A percentile compares a stretch with the other conserved stretches of the same genome.
phyloP scores from a whole-genome alignment of 345 rosid species.

The Rhodamnia argentea region DNA sequence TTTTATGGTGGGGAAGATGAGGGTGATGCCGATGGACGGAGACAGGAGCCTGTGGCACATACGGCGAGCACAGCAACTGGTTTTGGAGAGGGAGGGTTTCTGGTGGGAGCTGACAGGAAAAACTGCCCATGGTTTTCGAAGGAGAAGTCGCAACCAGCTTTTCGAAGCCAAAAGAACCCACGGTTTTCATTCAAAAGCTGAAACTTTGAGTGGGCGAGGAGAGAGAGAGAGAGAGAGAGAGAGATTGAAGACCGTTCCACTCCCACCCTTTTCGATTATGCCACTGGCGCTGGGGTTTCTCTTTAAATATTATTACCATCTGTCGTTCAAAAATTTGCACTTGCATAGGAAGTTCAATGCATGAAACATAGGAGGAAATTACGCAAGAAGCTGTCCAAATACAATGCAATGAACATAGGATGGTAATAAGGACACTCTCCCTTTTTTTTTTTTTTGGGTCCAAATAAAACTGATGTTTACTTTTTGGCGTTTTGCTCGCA shows the following conservation, averaged over 20 bases:
- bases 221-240: neutral
- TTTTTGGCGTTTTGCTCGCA: neutral
- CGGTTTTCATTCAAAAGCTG: neutral
- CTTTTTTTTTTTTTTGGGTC: too few species aligned
- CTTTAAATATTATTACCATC: too few species aligned
- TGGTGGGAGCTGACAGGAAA: slow-evolving; percentile 10
- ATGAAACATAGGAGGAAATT: neutral
- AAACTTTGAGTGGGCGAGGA: neutral
- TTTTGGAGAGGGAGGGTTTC: slow-evolving; percentile 20
- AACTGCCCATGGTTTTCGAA: slow-evolving; percentile 53
- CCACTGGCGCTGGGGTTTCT: too few species aligned
- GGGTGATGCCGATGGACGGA: neutral
- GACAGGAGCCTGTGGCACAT: neutral
- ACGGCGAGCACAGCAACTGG: slow-evolving; percentile 32
- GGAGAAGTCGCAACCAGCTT: neutral
- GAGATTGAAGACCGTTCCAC: neutral
- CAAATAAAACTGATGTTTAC: neutral
- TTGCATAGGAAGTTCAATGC: neutral
- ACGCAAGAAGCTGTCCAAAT: neutral
- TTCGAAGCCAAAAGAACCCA: neutral
- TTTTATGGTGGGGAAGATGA: neutral
- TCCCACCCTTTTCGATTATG: neutral
- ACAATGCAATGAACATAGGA: too few species aligned
- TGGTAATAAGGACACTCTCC: too few species aligned
- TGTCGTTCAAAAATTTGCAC: neutral